Evolutionary conservation across 2,329 filamentous ascomycete genomes (phyloP).

Genomic region (Aureobasidium sp.): DNA sequence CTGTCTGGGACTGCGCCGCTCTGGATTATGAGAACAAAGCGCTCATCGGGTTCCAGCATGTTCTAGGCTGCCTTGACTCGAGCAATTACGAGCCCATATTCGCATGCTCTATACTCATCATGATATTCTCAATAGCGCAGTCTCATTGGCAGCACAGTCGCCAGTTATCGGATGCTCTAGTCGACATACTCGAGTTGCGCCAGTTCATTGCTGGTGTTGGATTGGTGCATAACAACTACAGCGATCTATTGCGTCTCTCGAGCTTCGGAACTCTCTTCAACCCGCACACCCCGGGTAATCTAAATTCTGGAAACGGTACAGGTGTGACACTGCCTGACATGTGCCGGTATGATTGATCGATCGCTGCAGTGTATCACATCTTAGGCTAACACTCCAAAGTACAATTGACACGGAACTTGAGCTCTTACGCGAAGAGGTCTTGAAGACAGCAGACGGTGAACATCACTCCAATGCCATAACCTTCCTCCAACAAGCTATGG

Average conservation of each 20-base stretch:
- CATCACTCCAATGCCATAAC: neutral
- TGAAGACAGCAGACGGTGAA: neutral
- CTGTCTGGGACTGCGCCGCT: neutral
- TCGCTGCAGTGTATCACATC: neutral
- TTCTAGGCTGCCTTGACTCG: neutral
- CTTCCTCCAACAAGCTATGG: neutral
- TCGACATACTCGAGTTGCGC: neutral
- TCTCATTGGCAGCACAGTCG: neutral
- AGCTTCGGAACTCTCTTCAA: neutral
- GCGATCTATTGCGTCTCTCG: neutral
- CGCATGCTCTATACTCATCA: neutral
- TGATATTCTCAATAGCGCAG: neutral
- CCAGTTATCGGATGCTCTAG: neutral
- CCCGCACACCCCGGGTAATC: neutral
- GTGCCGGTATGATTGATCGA: neutral
- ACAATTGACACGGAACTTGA: neutral
- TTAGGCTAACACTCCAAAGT: neutral
- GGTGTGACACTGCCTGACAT: neutral
- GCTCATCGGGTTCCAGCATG: neutral
- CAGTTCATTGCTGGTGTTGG: neutral
- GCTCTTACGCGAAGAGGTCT: neutral
- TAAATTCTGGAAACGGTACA: neutral
- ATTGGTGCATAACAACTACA: neutral
- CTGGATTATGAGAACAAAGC: slow-evolving; percentile 1
- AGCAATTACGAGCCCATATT: neutral